phyloP scores from a whole-genome alignment of 352 stramenopile species.

The Aphanomyces stellatus region DNA sequence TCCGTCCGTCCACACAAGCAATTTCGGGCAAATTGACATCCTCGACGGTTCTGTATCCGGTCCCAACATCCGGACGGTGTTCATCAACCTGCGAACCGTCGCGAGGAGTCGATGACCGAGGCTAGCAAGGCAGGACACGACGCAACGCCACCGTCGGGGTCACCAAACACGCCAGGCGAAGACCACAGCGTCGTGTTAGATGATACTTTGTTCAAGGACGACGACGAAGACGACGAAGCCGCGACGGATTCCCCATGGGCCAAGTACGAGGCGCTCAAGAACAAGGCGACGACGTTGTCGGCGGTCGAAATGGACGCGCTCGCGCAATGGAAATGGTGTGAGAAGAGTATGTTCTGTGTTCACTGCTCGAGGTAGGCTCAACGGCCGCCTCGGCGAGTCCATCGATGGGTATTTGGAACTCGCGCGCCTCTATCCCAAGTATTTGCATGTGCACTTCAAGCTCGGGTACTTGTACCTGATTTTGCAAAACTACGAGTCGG shows the following conservation, averaged over 20 bases:
- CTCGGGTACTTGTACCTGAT: constrained; percentile 19
- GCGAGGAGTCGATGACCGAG: too few species aligned
- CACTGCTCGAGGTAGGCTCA: not conserved
- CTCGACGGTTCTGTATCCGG: too few species aligned
- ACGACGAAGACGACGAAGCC: not conserved
- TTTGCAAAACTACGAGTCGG: constrained; percentile 7
- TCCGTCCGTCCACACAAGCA: too few species aligned
- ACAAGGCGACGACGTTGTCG: not conserved
- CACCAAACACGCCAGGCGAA: too few species aligned
- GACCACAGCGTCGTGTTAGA: too few species aligned
- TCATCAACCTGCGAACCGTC: too few species aligned
- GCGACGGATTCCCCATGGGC: not conserved
- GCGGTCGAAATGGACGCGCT: constrained; percentile 5
- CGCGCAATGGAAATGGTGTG: constrained; percentile 18
- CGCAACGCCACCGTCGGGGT: too few species aligned
- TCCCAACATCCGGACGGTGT: too few species aligned
- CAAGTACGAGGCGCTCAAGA: constrained; percentile 11
- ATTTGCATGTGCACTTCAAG: constrained; percentile 17
- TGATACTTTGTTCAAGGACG: not conserved
- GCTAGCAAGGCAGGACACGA: too few species aligned
- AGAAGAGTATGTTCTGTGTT: too few species aligned
- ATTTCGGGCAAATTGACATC: too few species aligned
- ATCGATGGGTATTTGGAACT: constrained; percentile 9
- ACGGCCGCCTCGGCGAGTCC: constrained; percentile 4
- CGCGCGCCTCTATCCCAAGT: not conserved